Percentiles rank a stretch among this genome's conserved stretches.
phyloP scores from a whole-genome alignment of 495 filamentous ascomycete genomes.

The Penicillium daleae region DNA sequence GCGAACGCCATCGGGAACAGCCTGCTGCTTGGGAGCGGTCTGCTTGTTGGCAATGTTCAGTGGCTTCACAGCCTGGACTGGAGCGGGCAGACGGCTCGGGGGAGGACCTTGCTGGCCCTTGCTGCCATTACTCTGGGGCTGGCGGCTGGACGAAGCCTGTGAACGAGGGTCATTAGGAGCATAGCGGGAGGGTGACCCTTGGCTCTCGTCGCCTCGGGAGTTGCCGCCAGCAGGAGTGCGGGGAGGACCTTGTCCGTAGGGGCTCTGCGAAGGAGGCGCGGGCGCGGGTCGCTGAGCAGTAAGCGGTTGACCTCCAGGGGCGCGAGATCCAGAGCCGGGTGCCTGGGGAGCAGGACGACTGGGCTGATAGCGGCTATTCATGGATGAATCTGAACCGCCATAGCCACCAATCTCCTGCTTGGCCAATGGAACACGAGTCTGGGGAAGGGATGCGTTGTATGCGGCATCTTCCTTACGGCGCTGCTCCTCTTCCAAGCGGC shows the following conservation, averaged over 20 bases:
- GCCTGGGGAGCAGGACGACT: slow-evolving; percentile 64
- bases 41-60: slow-evolving; percentile 88
- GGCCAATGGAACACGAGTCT: slow-evolving; percentile 73
- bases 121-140: slow-evolving; percentile 37
- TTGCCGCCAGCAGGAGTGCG: slow-evolving; percentile 23
- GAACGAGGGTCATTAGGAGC: slow-evolving; percentile 44
- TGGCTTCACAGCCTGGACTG: slow-evolving; percentile 77
- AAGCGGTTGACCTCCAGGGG: slow-evolving; percentile 44
- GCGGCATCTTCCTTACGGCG: slow-evolving; percentile 72
- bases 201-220: slow-evolving; percentile 34
- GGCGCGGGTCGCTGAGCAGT: slow-evolving; percentile 63
- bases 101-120: slow-evolving; percentile 47
- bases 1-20: slow-evolving; percentile 66
- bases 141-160: slow-evolving; percentile 51
- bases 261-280: slow-evolving; percentile 49
- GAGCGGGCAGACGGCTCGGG: slow-evolving; percentile 60
- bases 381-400: slow-evolving; percentile 50
- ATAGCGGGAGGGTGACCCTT: slow-evolving; percentile 41
- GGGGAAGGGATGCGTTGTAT: slow-evolving; percentile 85
- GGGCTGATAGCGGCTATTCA: slow-evolving; percentile 77
- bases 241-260: slow-evolving; percentile 30
- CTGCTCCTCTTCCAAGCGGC: slow-evolving; percentile 56
- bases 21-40: slow-evolving; percentile 41
- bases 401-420: slow-evolving; percentile 86
- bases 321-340: slow-evolving; percentile 46